phyloP scores from a whole-genome alignment of 2,329 filamentous ascomycete genomes.

The Hypoxylon sp. region DNA sequence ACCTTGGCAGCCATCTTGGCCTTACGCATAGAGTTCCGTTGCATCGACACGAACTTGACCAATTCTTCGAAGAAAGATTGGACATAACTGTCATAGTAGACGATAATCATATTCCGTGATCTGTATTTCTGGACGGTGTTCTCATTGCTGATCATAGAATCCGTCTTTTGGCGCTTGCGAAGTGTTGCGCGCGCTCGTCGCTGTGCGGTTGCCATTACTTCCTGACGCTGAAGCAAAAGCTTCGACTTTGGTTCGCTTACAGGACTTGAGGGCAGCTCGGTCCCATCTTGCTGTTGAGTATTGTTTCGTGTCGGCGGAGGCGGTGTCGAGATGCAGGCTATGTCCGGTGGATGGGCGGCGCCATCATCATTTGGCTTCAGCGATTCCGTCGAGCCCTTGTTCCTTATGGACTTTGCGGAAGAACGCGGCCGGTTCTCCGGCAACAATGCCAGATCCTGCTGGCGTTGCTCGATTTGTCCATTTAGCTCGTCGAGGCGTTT shows the following conservation, averaged over 20 bases:
- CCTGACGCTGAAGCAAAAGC: conserved; percentile 58
- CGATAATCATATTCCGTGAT: conserved; percentile 81
- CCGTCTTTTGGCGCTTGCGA: conserved; percentile 66
- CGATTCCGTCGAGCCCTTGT: conserved; percentile 69
- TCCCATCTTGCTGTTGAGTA: conserved; percentile 39
- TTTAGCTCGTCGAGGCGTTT: conserved; percentile 72
- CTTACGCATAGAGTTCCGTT: conserved; percentile 87
- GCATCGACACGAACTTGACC: conserved; percentile 84
- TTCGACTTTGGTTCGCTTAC: conserved; percentile 56
- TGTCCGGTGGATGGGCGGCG: conserved; percentile 42
- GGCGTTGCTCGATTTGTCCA: conserved; percentile 72
- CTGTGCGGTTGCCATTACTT: conserved; percentile 63
- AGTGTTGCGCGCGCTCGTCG: conserved; percentile 63
- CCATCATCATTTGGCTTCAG: conserved; percentile 65
- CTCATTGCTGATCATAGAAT: conserved; percentile 67
- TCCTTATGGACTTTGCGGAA: conserved; percentile 62
- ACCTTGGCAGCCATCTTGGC: conserved; percentile 87
- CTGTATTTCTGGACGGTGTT: conserved; percentile 70
- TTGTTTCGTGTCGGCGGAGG: conserved; percentile 41
- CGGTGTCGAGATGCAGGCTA: conserved; percentile 25
- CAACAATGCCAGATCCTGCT: conserved; percentile 70
- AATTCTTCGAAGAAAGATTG: conserved; percentile 86
- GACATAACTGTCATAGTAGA: conserved; percentile 93
- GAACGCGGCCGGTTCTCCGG: conserved; percentile 53
- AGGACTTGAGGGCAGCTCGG: conserved; percentile 52